Percentiles rank a stretch among this genome's conserved stretches.
Conservation (phyloP, 257 asterid genomes). For the Verbena officinalis region DNA sequence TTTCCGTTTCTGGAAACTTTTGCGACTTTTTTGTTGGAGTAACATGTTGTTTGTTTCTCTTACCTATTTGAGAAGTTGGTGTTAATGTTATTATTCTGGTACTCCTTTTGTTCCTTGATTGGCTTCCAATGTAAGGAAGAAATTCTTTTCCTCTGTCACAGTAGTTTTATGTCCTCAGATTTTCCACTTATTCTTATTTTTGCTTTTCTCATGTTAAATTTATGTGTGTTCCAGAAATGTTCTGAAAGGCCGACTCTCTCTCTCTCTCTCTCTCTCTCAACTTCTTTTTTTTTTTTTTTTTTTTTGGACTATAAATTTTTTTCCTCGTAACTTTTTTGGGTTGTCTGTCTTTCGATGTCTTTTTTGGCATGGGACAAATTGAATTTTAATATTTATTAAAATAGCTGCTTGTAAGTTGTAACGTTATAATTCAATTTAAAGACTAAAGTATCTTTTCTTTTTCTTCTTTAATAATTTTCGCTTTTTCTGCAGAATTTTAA, state of each 20-base stretch:
- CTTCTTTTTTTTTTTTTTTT: too few relatives aligned
- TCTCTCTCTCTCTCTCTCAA: conserved; percentile 35
- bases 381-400: too few relatives aligned
- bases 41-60: background rate
- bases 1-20: conserved; percentile 16
- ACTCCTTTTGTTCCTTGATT: background rate
- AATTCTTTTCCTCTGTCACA: background rate
- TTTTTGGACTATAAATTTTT: conserved; percentile 32
- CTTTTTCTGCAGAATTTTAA: conserved; percentile 73
- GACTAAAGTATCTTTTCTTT: conserved; percentile 5
- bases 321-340: too few relatives aligned
- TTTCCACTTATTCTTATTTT: too few relatives aligned
- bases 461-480: background rate
- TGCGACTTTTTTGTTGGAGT: conserved; percentile 13
- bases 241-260: conserved; percentile 7
- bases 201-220: too few relatives aligned
- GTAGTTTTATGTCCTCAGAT: background rate
- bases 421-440: conserved; percentile 12
- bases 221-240: background rate
- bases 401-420: background rate
- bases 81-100: conserved; percentile 11
- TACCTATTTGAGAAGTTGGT: conserved; percentile 34
- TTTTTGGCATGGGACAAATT: too few relatives aligned
- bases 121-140: conserved; percentile 26
- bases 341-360: too few relatives aligned